Base-by-base conservation (phyloP, 352 stramenopile genomes). In the Pythium sukuiense region DNA sequence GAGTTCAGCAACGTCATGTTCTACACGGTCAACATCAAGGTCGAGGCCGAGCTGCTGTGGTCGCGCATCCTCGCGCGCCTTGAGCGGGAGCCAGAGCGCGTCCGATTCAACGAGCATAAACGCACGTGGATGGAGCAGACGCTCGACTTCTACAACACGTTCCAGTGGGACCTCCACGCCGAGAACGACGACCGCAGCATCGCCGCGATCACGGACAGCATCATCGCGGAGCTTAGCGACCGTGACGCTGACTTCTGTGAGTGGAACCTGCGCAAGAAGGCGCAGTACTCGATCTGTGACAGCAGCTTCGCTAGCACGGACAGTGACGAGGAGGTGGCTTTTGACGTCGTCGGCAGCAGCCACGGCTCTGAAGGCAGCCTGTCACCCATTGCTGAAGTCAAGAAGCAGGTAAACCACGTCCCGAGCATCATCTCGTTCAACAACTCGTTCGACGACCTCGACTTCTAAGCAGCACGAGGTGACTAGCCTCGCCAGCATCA, bases 91-190 rank as follows among this genome's bases (percentile, higher is more conserved):
- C 89, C 89, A 0, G 83, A 94, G 63, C 85, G 89, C 32, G 69
- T 88, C 30, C 79, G 80, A 2, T 88, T 90, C 48, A 88, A 91
- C 55, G 89, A 97, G 60, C 85, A 92, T 76, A 91, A 95, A 72
- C 73, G 80, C 14, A 73, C 79, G 59, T 94, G 87, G 85, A 95
- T 96, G 87, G 85, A 95, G 48, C 63, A 90, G 59, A 93, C 84
- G 45, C 67, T 93, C 13, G 77, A 70, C 1, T 94, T 94, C 63
- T 96, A 96, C 71, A 77, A 93, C 59, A 59, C 41, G 14, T 95
- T 95, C 56, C 37, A 65, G 27, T 96, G 88, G 88, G 88, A 95
- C 69, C 67, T 93, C 26, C 80, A 75, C 12, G 77, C 94, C 14
- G 32, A 73, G 24, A 96, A 95, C 63, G 81, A 88, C 52, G 73